phyloP scores from a whole-genome alignment of 495 filamentous ascomycete species.

The Bacidia rubella region DNA sequence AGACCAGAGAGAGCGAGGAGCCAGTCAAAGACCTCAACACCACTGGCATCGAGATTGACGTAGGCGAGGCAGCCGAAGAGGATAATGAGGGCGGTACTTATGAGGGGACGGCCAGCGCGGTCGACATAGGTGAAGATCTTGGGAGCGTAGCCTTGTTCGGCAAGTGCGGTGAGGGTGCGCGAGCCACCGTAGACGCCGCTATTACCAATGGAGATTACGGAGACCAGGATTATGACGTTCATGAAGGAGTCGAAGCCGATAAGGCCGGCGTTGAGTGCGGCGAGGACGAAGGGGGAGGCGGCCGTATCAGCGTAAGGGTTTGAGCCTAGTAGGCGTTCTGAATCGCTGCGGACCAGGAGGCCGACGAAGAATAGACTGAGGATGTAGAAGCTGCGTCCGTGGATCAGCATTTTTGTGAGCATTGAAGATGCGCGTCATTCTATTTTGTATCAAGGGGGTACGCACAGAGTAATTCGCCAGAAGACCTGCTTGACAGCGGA shows the following conservation, averaged over 20 bases:
- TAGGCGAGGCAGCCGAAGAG: constrained; percentile 41
- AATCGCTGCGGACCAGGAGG: constrained; percentile 41
- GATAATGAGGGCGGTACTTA: constrained; percentile 30
- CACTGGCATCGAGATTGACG: constrained; percentile 35
- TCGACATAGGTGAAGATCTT: constrained; percentile 46
- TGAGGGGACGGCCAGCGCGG: constrained; percentile 42
- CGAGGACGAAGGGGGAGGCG: constrained; percentile 44
- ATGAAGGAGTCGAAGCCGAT: constrained; percentile 16
- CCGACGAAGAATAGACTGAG: constrained; percentile 57
- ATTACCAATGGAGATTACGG: constrained; percentile 36
- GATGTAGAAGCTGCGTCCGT: constrained; percentile 62
- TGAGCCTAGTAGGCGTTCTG: constrained; percentile 34
- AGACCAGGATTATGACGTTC: constrained; percentile 29
- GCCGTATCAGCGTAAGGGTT: constrained; percentile 34
- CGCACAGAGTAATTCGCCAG: constrained; percentile 63
- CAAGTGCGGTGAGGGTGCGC: no score
- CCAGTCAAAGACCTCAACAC: constrained; percentile 44
- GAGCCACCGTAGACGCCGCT: constrained; percentile 48
- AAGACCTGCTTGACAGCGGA: constrained; percentile 57
- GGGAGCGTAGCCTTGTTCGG: constrained; percentile 47
- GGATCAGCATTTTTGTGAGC: no score
- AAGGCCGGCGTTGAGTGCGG: constrained; percentile 43
- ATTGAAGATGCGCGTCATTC: no score
- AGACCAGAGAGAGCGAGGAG: constrained; percentile 41
- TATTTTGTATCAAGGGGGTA: no score